Evolutionary conservation across 2,329 filamentous ascomycete genomes (phyloP).

Genomic region (Colletotrichum sp.): DNA sequence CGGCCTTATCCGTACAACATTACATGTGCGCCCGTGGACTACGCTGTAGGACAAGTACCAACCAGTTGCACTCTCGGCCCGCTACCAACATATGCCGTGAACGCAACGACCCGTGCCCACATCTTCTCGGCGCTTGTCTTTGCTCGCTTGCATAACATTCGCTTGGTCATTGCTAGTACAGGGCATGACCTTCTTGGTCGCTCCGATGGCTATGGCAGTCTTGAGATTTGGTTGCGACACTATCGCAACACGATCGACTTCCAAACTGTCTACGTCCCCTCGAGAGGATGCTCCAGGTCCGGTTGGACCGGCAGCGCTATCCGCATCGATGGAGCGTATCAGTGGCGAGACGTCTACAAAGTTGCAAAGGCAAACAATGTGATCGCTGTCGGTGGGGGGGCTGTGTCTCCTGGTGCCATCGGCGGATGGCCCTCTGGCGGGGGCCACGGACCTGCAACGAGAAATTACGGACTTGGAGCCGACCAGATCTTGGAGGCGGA

Average conservation of each 20-base stretch:
- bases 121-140: constrained; percentile 20
- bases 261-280: constrained; percentile 26
- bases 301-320: constrained; percentile 37
- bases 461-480: constrained; percentile 45
- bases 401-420: constrained; percentile 29
- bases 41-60: constrained; percentile 17
- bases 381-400: constrained; percentile 38
- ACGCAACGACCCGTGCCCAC: constrained; percentile 23
- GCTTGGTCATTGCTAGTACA: constrained; percentile 46
- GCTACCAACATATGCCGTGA: constrained; percentile 28
- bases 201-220: constrained; percentile 33
- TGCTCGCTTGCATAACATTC: constrained; percentile 33
- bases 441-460: constrained; percentile 43
- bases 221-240: constrained; percentile 37
- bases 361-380: constrained; percentile 32
- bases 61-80: constrained; percentile 25
- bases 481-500: constrained; percentile 49
- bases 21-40: constrained; percentile 31
- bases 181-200: constrained; percentile 47
- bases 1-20: constrained; percentile 31
- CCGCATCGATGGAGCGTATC: constrained; percentile 37
- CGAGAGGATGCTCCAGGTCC: constrained; percentile 26
- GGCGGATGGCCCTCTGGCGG: constrained; percentile 46
- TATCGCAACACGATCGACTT: constrained; percentile 34
- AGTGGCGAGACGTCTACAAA: constrained; percentile 37